These are phyloP conservation scores for Monilinia polystroma DNA, from an alignment of 2,329 filamentous ascomycete genomes.

Conservation along the genomic window DNA sequence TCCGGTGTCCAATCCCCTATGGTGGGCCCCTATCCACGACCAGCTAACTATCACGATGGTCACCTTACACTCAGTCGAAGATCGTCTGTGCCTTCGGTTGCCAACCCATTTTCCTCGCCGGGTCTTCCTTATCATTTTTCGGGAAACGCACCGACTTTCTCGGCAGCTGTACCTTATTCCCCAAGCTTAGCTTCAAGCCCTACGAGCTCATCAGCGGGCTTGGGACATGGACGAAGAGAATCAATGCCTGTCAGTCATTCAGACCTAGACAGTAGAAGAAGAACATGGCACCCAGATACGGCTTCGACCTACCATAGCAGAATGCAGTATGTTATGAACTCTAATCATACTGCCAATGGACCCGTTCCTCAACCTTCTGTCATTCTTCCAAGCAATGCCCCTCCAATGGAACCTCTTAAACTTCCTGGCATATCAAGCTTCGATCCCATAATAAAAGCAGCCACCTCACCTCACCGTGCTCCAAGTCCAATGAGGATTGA, in stretches of 20 bases:
- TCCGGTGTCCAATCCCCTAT: slow-evolving; percentile 67
- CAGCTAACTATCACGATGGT: slow-evolving; percentile 68
- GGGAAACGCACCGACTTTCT: slow-evolving; percentile 56
- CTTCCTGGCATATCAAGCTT: slow-evolving; percentile 93
- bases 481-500: slow-evolving; percentile 80
- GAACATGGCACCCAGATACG: slow-evolving; percentile 88
- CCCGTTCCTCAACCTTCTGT: slow-evolving; percentile 33
- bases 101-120: slow-evolving; percentile 70
- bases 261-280: slow-evolving; percentile 76
- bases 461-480: slow-evolving; percentile 62
- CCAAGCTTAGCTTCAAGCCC: slow-evolving; percentile 65
- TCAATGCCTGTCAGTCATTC: slow-evolving; percentile 55
- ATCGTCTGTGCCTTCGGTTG: slow-evolving; percentile 76
- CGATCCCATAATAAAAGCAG: slow-evolving; percentile 65
- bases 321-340: slow-evolving; percentile 72
- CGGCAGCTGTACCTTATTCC: slow-evolving; percentile 55
- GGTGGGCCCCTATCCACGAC: slow-evolving; percentile 64
- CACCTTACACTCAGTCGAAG: slow-evolving; percentile 68
- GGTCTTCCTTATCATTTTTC: slow-evolving; percentile 43
- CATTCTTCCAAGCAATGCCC: slow-evolving; percentile 41
- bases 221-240: slow-evolving; percentile 64
- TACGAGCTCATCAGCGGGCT: slow-evolving; percentile 54
- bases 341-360: slow-evolving; percentile 53
- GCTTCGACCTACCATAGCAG: slow-evolving; percentile 65
- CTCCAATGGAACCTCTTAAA: slow-evolving; percentile 53